Conservation (phyloP, 805 yeast species). For the Vanderwaltozyma verrucispora region DNA sequence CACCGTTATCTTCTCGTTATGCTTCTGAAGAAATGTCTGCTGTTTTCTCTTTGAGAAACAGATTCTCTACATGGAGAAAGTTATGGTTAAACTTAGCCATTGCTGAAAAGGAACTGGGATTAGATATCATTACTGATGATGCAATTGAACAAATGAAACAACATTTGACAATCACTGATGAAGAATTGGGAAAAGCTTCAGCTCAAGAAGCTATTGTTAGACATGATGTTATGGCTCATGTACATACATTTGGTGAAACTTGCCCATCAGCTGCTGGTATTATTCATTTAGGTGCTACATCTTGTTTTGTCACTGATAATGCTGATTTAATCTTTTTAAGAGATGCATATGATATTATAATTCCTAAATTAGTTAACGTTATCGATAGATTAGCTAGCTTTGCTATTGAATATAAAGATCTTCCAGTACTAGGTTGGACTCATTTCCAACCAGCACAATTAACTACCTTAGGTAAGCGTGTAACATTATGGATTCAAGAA, state of each 20-base stretch:
- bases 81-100: slow-evolving; percentile 91
- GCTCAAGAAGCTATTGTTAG: slow-evolving; percentile 95
- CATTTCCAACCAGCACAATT: slow-evolving; percentile 99
- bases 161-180: slow-evolving; percentile 79
- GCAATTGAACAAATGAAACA: slow-evolving; percentile 79
- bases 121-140: slow-evolving; percentile 74
- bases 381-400: slow-evolving; percentile 82
- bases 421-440: slow-evolving; percentile 98
- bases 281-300: slow-evolving; percentile 96
- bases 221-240: slow-evolving; percentile 99
- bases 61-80: slow-evolving; percentile 98
- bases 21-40: slow-evolving; percentile 96
- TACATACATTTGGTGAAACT: slow-evolving; percentile 84
- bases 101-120: slow-evolving; percentile 90
- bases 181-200: slow-evolving; percentile 81
- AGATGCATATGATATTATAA: slow-evolving; percentile 87
- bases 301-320: slow-evolving; percentile 95
- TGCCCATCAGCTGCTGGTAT: slow-evolving; percentile 97
- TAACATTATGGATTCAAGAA: slow-evolving; percentile 96
- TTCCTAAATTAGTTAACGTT: slow-evolving; percentile 93
- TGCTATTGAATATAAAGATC: slow-evolving; percentile 85
- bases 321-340: slow-evolving; percentile 95
- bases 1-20: slow-evolving; percentile 93
- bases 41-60: slow-evolving; percentile 82
- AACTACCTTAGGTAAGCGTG: slow-evolving; percentile 97